Evolutionary conservation across 1,139 yeast species (phyloP).

Genomic region (Yamadazyma trypodendri): DNA sequence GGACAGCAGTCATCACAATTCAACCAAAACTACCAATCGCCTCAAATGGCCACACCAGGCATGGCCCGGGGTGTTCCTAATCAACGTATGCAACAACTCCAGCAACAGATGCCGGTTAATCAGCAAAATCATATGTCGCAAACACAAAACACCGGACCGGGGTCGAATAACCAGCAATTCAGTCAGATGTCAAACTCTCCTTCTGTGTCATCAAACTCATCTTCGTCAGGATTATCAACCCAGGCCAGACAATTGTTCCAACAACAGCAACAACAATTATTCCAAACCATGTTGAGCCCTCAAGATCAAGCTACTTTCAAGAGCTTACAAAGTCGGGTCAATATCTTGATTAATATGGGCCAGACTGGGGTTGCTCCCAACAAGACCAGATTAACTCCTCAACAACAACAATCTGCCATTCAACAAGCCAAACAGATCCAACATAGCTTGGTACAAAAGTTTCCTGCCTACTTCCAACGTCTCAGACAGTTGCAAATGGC

Average conservation of each 20-base stretch:
- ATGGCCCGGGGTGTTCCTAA: constrained; percentile 16
- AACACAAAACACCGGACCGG: constrained; percentile 3
- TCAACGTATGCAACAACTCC: constrained; percentile 20
- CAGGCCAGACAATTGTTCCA: constrained; percentile 22
- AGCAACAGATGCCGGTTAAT: constrained; percentile 24
- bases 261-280: constrained; percentile 48
- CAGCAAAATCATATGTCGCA: constrained; percentile 12
- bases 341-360: constrained; percentile 45
- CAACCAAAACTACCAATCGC: constrained; percentile 11
- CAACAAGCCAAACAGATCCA: constrained; percentile 46
- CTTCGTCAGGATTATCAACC: constrained; percentile 12
- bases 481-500: constrained; percentile 41
- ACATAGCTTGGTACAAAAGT: constrained; percentile 43
- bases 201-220: constrained; percentile 1
- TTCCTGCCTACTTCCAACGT: constrained; percentile 45
- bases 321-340: constrained; percentile 42
- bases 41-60: constrained; percentile 15
- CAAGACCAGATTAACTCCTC: constrained; percentile 41
- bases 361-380: constrained; percentile 47
- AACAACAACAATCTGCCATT: constrained; percentile 47
- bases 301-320: constrained; percentile 47
- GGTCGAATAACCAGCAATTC: constrained; percentile 1
- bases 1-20: constrained; percentile 10
- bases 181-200: neutral
- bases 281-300: constrained; percentile 41